Evolutionary conservation across 73 alveolate species (phyloP).

Genomic region (Paramecium octaurelia): DNA sequence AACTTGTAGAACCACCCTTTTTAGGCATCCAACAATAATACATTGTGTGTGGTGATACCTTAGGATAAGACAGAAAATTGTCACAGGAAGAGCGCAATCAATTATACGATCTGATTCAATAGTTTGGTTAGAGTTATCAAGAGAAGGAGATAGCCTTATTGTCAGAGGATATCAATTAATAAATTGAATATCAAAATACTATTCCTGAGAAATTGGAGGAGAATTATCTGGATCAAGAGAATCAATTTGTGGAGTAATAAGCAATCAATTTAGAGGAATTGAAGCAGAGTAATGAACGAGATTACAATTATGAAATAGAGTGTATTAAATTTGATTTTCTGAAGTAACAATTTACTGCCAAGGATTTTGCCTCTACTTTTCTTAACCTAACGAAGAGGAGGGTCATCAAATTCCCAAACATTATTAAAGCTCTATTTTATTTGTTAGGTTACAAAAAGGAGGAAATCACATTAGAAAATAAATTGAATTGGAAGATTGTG

Average conservation of each 20-base stretch:
- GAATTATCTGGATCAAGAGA: constrained; percentile 77
- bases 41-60: constrained; percentile 86
- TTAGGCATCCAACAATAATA: constrained; percentile 36
- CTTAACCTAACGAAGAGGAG: constrained; percentile 67
- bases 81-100: constrained; percentile 69
- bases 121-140: constrained; percentile 75
- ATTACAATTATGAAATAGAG: constrained; percentile 1
- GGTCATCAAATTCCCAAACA: constrained; percentile 83
- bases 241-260: constrained; percentile 73
- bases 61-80: constrained; percentile 91
- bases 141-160: constrained; percentile 74
- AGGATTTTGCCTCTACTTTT: constrained; percentile 70
- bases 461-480: constrained; percentile 24
- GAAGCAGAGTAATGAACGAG: constrained; percentile 51
- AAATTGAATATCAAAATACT: constrained; percentile 51
- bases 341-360: constrained; percentile 53
- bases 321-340: constrained; percentile 66
- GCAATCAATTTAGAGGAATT: constrained; percentile 70
- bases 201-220: constrained; percentile 68
- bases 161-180: constrained; percentile 76
- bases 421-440: constrained; percentile 82
- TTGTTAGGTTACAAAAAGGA: constrained; percentile 73
- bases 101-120: constrained; percentile 64
- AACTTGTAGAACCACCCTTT: constrained; percentile 65
- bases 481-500: constrained; percentile 16